Conservation (phyloP, 192 early-diverging fungal species). For the Phlyctochytrium planicorne region DNA sequence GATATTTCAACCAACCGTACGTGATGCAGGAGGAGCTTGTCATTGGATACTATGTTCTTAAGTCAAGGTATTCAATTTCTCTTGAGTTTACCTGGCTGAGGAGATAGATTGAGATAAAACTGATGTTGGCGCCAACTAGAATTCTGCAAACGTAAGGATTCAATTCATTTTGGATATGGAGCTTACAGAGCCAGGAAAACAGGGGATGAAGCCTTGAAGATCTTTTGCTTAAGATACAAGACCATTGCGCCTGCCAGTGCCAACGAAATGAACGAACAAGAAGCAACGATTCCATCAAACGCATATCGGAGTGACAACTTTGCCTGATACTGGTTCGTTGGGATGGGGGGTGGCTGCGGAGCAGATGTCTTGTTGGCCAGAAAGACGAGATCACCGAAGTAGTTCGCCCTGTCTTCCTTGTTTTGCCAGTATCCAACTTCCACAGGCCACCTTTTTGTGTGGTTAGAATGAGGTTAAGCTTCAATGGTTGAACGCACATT, state of each 20-base stretch:
- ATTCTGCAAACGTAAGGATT: neutral
- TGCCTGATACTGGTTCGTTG: neutral
- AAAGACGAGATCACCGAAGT: neutral
- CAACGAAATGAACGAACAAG: neutral
- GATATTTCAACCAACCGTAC: slow-evolving; percentile 4
- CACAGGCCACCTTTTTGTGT: neutral
- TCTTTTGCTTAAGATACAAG: neutral
- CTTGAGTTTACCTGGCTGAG: no score
- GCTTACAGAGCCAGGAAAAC: neutral
- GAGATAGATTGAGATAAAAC: neutral
- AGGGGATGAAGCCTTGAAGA: neutral
- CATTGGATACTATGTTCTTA: slow-evolving; percentile 9
- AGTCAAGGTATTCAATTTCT: no score
- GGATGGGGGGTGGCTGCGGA: neutral
- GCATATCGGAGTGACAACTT: neutral
- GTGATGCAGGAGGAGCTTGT: neutral
- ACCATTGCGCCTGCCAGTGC: neutral
- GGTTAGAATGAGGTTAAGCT: neutral
- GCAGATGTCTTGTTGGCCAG: neutral
- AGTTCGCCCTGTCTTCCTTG: neutral
- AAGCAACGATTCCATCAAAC: neutral
- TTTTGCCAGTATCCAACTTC: neutral
- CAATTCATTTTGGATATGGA: no score
- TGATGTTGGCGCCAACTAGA: neutral
- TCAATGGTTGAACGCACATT: neutral